phyloP scores from a whole-genome alignment of 441 rosid genomes.

The Euphorbia schlechtendalii region DNA sequence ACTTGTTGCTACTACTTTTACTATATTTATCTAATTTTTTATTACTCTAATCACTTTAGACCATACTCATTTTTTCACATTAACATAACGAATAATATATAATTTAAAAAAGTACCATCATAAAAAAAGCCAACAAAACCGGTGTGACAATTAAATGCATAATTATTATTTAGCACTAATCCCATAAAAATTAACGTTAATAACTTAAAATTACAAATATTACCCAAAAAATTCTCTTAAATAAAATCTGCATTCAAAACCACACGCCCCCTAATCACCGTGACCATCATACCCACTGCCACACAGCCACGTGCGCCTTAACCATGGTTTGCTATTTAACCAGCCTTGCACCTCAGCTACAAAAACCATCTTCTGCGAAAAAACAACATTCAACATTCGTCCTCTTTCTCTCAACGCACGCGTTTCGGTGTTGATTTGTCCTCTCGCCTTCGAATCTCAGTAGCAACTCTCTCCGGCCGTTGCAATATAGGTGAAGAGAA shows the following conservation, averaged over 20 bases:
- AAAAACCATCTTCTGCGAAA: constrained; percentile 12
- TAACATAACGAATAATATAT: too few species aligned
- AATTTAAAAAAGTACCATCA: too few species aligned
- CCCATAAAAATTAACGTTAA: not conserved
- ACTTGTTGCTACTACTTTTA: too few species aligned
- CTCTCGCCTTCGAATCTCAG: not conserved
- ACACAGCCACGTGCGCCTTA: constrained; percentile 11
- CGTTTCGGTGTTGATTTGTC: constrained; percentile 31
- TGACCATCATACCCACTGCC: constrained; percentile 11
- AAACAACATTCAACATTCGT: not conserved
- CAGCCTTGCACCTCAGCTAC: not conserved
- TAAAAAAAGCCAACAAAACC: too few species aligned
- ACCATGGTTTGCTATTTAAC: not conserved
- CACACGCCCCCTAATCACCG: constrained; percentile 17
- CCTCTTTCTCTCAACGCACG: constrained; percentile 17
- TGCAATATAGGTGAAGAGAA: constrained; percentile 10
- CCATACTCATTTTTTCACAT: too few species aligned
- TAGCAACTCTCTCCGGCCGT: not conserved
- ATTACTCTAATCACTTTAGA: too few species aligned
- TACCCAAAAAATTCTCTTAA: not conserved
- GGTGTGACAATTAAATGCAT: too few species aligned
- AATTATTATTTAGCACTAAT: too few species aligned
- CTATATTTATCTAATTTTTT: too few species aligned
- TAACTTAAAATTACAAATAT: not conserved
- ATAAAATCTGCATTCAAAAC: not conserved